A percentile compares a stretch with the other conserved stretches of the same genome.
Evolutionary conservation across 192 early-diverging fungal species (phyloP).

Genomic region (Coemansia sp.): DNA sequence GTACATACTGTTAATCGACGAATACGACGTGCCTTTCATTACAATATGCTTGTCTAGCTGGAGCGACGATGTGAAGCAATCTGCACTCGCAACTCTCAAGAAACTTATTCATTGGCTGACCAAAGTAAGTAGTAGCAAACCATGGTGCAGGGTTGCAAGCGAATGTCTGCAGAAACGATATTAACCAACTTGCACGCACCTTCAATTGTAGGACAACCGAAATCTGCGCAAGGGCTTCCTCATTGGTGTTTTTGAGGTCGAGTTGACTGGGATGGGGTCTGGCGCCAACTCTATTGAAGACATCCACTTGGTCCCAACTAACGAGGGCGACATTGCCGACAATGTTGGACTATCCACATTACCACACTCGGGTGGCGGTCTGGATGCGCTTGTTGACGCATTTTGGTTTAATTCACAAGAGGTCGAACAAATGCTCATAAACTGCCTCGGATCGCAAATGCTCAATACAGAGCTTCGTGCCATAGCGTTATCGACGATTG

Average conservation of each 20-base stretch:
- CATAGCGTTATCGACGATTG: background rate
- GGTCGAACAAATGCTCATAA: background rate
- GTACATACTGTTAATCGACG: constrained; percentile 33
- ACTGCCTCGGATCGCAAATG: background rate
- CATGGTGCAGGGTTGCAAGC: too few species aligned
- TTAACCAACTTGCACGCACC: background rate
- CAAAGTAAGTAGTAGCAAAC: constrained; percentile 20
- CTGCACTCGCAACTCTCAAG: constrained; percentile 11
- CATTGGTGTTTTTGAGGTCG: constrained; percentile 29
- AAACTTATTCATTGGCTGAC: constrained; percentile 19
- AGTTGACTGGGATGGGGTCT: constrained; percentile 27
- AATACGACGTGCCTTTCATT: constrained; percentile 38
- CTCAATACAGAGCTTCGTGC: background rate
- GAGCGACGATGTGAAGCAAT: constrained; percentile 4
- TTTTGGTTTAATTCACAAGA: background rate
- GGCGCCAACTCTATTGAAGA: constrained; percentile 42
- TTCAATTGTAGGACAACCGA: constrained; percentile 3
- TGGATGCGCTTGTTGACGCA: constrained; percentile 3
- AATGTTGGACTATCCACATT: constrained; percentile 2
- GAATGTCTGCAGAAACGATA: background rate
- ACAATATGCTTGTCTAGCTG: constrained; percentile 15
- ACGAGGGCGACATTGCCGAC: constrained; percentile 22
- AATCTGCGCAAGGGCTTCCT: constrained; percentile 19
- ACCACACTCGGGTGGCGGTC: constrained; percentile 15
- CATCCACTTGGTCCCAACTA: constrained; percentile 18